Evolutionary conservation across 805 yeast species (phyloP), one percentile per base, ranked within the genome.

Genomic region (Yamadazyma tumulicola): DNA sequence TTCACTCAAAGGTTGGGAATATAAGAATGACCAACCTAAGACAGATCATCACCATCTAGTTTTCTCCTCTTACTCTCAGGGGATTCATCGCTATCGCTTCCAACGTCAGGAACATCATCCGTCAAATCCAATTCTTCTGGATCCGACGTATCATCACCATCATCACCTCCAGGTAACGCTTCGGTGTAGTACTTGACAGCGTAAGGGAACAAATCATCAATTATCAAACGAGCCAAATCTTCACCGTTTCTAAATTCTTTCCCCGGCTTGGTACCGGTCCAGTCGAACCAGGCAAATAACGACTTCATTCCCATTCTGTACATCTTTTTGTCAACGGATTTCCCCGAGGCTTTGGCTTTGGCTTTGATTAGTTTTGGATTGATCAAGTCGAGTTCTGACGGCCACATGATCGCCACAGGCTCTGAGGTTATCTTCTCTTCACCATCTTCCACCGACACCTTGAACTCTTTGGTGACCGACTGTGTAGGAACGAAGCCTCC

Each of bases 241-340:
- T 81, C 91, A 16, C 95, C 96, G 37, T 74, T 71, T 41, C 88
- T 73, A 52, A 79, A 85, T 53, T 79, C 93, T 58, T 78, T 85
- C 1, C 86, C 84, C 1, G 86, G 82, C 43, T 79, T 81, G 22
- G 61, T 55, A 0, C 95, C 95, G 1, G 93, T 82, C 89, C 94
- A 88, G 31, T 67, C 65, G 53, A 88, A 89, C 81, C 89, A 89
- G 5, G 87, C 81, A 57, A 91, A 89, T 50, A 91, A 82, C 10
- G 91, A 79, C 51, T 81, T 80, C 87, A 81, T 81, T 4, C 89
- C 89, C 13, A 67, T 51, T 38, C 89, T 61, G 51, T 82, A 82
- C 37, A 66, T 64, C 47, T 72, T 77, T 55, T 81, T 81, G 27
- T 77, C 79, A 14, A 77, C 61, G 19, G 68, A 65, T 14, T 54